phyloP scores from a whole-genome alignment of 768 basidiomycete genomes.

The Pilatotrama ljubarskyi region DNA sequence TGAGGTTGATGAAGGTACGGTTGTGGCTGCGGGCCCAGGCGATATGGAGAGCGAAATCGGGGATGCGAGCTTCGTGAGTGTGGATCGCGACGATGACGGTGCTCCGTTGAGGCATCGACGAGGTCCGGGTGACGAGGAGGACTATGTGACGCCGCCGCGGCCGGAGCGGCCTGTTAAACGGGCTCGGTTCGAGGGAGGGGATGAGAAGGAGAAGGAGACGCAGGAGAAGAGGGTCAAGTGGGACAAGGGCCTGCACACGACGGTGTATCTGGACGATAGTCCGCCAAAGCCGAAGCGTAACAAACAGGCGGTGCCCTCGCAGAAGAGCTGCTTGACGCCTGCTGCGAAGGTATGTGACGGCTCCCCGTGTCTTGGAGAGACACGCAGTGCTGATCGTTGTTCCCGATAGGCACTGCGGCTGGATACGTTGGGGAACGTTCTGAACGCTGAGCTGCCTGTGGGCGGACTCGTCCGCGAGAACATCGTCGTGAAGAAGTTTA shows the following conservation, averaged over 20 bases:
- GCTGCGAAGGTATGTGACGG: constrained; percentile 54
- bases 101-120: constrained; percentile 46
- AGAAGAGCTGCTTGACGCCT: constrained; percentile 68
- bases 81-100: constrained; percentile 33
- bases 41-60: background rate
- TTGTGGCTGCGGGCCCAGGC: constrained; percentile 17
- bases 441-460: constrained; percentile 55
- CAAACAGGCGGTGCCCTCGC: constrained; percentile 40
- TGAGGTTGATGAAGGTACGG: constrained; percentile 32
- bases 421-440: constrained; percentile 73
- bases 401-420: constrained; percentile 54
- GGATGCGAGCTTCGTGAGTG: constrained; percentile 19
- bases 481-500: constrained; percentile 72
- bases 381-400: background rate
- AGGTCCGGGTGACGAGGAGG: constrained; percentile 81
- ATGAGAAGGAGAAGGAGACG: constrained; percentile 34
- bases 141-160: constrained; percentile 67
- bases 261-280: constrained; percentile 63
- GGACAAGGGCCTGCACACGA: constrained; percentile 67
- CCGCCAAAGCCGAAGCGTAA: constrained; percentile 49
- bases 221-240: constrained; percentile 68
- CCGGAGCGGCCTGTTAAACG: constrained; percentile 43
- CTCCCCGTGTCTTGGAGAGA: constrained; percentile 27
- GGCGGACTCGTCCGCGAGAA: constrained; percentile 62
- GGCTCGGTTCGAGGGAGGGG: constrained; percentile 39